Evolutionary conservation across 1,284 basidiomycete species (phyloP).

Genomic region (Cryptococcus sp.): DNA sequence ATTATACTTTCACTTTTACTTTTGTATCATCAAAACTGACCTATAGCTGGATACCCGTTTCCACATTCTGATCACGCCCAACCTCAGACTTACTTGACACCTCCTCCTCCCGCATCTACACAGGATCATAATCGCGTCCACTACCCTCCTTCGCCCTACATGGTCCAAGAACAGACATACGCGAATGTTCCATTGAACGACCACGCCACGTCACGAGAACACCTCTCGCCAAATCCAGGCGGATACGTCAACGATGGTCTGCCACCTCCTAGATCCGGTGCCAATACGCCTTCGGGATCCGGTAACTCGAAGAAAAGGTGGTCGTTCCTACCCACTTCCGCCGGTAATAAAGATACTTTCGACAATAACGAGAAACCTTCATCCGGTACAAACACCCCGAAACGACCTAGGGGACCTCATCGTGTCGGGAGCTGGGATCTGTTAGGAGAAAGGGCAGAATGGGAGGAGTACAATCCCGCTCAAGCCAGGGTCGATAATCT

Average conservation of each 20-base stretch:
- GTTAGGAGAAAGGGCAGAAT: constrained; percentile 37
- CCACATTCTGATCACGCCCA: not conserved
- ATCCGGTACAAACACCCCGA: not conserved
- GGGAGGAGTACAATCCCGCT: constrained; percentile 46
- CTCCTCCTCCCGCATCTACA: constrained; percentile 10
- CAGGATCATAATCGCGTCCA: constrained; percentile 22
- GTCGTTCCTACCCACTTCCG: constrained; percentile 20
- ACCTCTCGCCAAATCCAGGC: not conserved
- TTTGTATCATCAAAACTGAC: too few relatives aligned
- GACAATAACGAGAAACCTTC: constrained; percentile 6
- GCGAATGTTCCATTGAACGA: constrained; percentile 36
- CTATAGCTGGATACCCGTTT: not conserved
- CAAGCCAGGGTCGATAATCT: constrained; percentile 41
- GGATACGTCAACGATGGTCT: not conserved
- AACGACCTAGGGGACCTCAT: not conserved
- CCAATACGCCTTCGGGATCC: constrained; percentile 21
- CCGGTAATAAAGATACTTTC: not conserved
- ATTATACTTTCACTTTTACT: too few relatives aligned
- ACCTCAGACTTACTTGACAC: not conserved
- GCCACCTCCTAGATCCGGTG: constrained; percentile 7
- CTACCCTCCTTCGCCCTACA: constrained; percentile 35
- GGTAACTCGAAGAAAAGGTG: constrained; percentile 25
- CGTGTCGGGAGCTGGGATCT: constrained; percentile 28
- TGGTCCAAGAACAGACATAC: constrained; percentile 17
- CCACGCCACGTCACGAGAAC: not conserved